Conservation (phyloP, 2,329 filamentous ascomycete genomes). For the Dactylellina haptotyla region DNA sequence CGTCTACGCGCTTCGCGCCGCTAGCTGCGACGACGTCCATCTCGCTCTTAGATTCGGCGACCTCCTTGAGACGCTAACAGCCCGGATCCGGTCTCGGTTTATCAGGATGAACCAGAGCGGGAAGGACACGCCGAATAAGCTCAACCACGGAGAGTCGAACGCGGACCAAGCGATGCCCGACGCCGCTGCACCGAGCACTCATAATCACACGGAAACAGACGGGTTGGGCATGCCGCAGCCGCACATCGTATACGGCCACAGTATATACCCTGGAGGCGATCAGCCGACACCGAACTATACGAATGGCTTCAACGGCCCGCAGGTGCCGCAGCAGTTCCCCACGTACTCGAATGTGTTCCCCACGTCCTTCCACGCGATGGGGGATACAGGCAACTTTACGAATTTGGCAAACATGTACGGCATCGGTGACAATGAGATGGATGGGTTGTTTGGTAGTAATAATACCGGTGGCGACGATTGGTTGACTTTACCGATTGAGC, state of each 20-base stretch:
- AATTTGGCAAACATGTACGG: conserved; percentile 52
- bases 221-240: conserved; percentile 30
- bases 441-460: conserved; percentile 39
- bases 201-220: conserved; percentile 36
- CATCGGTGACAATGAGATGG: conserved; percentile 49
- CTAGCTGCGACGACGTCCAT: conserved; percentile 85
- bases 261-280: conserved; percentile 2
- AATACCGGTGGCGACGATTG: conserved; percentile 62
- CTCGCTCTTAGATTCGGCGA: conserved; percentile 85
- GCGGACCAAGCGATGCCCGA: conserved; percentile 54
- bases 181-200: conserved; percentile 40
- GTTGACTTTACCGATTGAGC: conserved; percentile 66
- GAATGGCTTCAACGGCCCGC: conserved; percentile 39
- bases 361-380: conserved; percentile 45
- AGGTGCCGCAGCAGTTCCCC: conserved; percentile 34
- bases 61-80: conserved; percentile 80
- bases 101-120: conserved; percentile 65
- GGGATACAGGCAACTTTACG: conserved; percentile 43
- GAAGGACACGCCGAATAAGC: conserved; percentile 58
- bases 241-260: conserved; percentile 40
- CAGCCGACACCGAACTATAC: conserved; percentile 19
- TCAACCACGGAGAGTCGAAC: conserved; percentile 53
- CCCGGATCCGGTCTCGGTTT: conserved; percentile 77
- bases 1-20: conserved; percentile 77
- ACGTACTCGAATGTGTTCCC: conserved; percentile 47